Conservation (phyloP, 1,284 basidiomycete genomes). For the Boletus sp. region DNA sequence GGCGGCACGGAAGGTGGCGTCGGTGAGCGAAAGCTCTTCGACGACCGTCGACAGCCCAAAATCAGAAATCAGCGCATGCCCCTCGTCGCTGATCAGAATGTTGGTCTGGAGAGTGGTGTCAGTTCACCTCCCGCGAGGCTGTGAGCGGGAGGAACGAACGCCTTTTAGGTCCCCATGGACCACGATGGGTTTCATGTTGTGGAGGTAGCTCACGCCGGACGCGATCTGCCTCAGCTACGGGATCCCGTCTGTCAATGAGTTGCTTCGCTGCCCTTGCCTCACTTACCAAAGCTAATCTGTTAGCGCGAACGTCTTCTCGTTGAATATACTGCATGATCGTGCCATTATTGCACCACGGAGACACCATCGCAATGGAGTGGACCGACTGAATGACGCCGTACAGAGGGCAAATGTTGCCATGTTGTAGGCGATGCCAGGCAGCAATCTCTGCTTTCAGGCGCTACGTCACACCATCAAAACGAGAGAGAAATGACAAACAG, state of each 20-base stretch:
- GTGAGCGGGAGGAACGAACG: constrained; percentile 26
- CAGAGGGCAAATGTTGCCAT: constrained; percentile 48
- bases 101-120: constrained; percentile 41
- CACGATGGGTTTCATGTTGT: constrained; percentile 47
- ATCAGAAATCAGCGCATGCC: constrained; percentile 51
- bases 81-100: constrained; percentile 49
- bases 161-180: constrained; percentile 59
- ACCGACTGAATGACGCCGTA: constrained; percentile 48
- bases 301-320: constrained; percentile 33
- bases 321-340: constrained; percentile 47
- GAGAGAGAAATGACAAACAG: not conserved
- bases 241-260: not conserved
- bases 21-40: constrained; percentile 44
- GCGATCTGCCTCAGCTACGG: constrained; percentile 47
- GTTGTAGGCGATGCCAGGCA: constrained; percentile 52
- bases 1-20: constrained; percentile 19
- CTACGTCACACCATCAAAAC: constrained; percentile 27
- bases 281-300: constrained; percentile 46
- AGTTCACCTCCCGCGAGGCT: not conserved
- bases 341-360: constrained; percentile 56
- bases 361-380: constrained; percentile 54
- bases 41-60: constrained; percentile 56
- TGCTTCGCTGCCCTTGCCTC: not conserved
- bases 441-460: constrained; percentile 49
- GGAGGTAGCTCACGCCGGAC: constrained; percentile 50